phyloP scores from a whole-genome alignment of 116 monocot species.

The Papilionanthe hybrid region DNA sequence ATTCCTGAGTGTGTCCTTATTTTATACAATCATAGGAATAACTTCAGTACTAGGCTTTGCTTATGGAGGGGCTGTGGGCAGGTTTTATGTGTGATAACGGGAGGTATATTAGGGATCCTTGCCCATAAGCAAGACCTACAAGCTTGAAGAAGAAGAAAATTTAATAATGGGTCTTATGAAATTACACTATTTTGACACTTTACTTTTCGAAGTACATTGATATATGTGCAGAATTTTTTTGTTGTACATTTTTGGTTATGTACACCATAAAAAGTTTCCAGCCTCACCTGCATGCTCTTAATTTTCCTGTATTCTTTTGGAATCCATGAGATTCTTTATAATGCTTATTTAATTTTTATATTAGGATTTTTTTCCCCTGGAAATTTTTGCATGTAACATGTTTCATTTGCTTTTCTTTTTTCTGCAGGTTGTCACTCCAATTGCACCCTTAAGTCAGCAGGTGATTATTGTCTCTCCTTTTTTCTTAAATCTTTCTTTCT shows the following conservation, averaged over 20 bases:
- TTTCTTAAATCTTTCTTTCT: neutral
- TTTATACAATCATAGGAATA: no score
- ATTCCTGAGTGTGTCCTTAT: neutral
- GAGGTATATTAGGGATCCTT: no score
- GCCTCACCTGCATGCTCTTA: neutral
- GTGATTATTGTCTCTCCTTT: slow-evolving; percentile 21
- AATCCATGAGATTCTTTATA: neutral
- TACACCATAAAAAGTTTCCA: neutral
- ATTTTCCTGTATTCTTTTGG: neutral
- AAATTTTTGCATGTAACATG: neutral
- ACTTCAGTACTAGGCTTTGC: no score
- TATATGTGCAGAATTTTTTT: neutral
- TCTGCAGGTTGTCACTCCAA: slow-evolving; percentile 92
- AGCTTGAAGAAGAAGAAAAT: no score
- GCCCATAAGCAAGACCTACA: no score
- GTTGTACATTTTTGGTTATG: neutral
- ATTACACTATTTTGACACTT: no score
- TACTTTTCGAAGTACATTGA: neutral
- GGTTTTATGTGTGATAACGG: no score
- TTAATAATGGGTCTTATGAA: no score
- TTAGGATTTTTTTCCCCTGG: neutral
- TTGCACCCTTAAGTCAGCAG: slow-evolving; percentile 98
- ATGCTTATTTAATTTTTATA: neutral
- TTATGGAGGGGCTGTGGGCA: no score
- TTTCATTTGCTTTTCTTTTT: slow-evolving; percentile 5